Base-by-base conservation (phyloP, 345 rosid genomes). In the Citrus inodora region DNA sequence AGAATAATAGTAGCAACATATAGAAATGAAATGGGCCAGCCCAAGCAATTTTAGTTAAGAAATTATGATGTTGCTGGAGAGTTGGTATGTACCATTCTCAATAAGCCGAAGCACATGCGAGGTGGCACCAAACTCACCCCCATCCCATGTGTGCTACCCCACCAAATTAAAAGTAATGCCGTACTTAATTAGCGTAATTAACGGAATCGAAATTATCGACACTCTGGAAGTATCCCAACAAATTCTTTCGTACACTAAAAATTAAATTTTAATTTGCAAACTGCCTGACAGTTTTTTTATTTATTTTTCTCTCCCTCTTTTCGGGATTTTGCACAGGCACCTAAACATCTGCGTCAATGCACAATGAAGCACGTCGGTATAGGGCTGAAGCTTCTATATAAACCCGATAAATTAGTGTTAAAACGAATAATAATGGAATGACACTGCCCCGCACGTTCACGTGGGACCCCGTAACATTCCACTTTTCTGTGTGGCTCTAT, bases 171-270 rank as follows among this genome's bases (percentile, higher is more conserved):
- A 33, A 33, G 22, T 1, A 38, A 58, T 6, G 25, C 22, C 9
- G 8, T 33, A 17, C 8, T 73, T n/a, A 73, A 73, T 35, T 56
- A 4, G 25, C 76, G 66, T 19, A 74, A 74, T 74, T 62, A 74
- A 24, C 77, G 77, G 77, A 74, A 42, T 42, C 28, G 35, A 73
- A 37, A 58, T 35, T 40, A 73, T 27, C 63, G 37, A 22, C 75
- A 10, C 28, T 32, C 59, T 70, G 73, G 73, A 70, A 19, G 73
- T 42, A 51, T 51, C 35, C 74, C 40, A 71, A 27, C 35, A 51
- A 71, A 51, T 51, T 61, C 61, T 56, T 7, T 56, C 8, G 22
- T 22, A 10, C 16, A 0, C 7, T 24, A 24, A 24, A 24, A 24
- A n/a, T n/a, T 4, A 24, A n/a, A 24, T 3, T 62, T 28, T 46